Percentiles rank a stretch among this genome's conserved stretches.
These are phyloP conservation scores for Hypocreales sp. DNA, from an alignment of 2,329 filamentous ascomycete species.

Conservation along the genomic window DNA sequence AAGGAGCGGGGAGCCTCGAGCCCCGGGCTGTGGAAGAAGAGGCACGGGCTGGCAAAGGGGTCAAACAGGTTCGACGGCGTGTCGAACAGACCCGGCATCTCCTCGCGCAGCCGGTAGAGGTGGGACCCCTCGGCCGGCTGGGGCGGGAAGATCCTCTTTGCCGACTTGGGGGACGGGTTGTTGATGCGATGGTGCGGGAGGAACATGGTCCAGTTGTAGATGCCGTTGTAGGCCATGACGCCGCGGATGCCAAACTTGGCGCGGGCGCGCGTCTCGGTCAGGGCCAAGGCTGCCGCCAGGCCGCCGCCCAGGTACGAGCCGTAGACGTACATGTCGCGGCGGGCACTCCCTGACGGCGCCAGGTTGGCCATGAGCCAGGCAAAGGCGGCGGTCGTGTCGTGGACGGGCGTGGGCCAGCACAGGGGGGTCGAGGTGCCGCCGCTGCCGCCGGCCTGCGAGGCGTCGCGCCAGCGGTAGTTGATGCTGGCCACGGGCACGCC, in stretches of 20 bases:
- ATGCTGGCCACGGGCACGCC: slow-evolving; percentile 34
- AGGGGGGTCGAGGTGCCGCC: slow-evolving; percentile 9
- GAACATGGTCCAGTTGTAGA: slow-evolving; percentile 51
- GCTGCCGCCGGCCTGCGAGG: slow-evolving; percentile 5
- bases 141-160: slow-evolving; percentile 5
- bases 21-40: slow-evolving; percentile 42
- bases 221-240: slow-evolving; percentile 39
- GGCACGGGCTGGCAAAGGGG: slow-evolving; percentile 39
- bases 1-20: slow-evolving; percentile 30
- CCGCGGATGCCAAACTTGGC: slow-evolving; percentile 32
- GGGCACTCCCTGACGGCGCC: slow-evolving; percentile 15
- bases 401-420: slow-evolving; percentile 40
- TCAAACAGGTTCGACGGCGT: slow-evolving; percentile 38
- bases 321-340: slow-evolving; percentile 29
- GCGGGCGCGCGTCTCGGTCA: slow-evolving; percentile 36
- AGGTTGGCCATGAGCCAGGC: slow-evolving; percentile 33
- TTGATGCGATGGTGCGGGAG: slow-evolving; percentile 36
- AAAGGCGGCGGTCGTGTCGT: slow-evolving; percentile 40
- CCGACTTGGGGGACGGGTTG: slow-evolving; percentile 6
- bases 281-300: slow-evolving; percentile 37
- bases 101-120: slow-evolving; percentile 19
- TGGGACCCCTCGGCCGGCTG: slow-evolving; percentile 16
- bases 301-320: slow-evolving; percentile 43
- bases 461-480: slow-evolving; percentile 40
- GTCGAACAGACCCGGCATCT: slow-evolving; percentile 28